Evolutionary conservation across 2,329 filamentous ascomycete species (phyloP).

Genomic region (Aspergillus sp.): DNA sequence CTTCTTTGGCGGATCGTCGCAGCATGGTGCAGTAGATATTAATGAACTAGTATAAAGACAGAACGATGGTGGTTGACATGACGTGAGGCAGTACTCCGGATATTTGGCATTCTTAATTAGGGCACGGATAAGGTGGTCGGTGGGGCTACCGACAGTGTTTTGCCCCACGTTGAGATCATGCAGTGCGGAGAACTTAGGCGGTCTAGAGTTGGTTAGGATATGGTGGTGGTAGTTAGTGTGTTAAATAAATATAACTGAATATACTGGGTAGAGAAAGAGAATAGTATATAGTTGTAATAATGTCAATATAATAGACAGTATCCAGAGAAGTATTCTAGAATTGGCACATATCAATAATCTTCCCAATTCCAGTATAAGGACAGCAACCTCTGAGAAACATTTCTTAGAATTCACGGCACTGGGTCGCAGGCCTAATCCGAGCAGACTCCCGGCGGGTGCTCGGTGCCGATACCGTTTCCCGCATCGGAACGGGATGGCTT

Average conservation of each 20-base stretch:
- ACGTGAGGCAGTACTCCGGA: no score
- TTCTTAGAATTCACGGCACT: no score
- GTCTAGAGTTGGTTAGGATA: neutral
- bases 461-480: neutral
- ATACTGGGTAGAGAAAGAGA: no score
- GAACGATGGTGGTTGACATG: neutral
- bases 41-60: neutral
- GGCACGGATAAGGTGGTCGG: neutral
- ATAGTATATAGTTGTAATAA: no score
- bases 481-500: neutral
- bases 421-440: neutral
- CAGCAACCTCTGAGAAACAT: no score
- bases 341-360: no score
- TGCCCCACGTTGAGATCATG: neutral
- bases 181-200: neutral
- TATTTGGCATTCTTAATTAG: no score
- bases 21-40: neutral
- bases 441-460: neutral
- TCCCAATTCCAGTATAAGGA: no score
- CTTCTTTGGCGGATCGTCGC: slow-evolving; percentile 3
- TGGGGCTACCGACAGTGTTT: neutral
- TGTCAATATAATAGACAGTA: no score
- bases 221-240: no score
- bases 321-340: no score
- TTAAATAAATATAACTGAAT: no score